Evolutionary conservation across 257 asterid species (phyloP).

Genomic region (Knoxia roxburghii): DNA sequence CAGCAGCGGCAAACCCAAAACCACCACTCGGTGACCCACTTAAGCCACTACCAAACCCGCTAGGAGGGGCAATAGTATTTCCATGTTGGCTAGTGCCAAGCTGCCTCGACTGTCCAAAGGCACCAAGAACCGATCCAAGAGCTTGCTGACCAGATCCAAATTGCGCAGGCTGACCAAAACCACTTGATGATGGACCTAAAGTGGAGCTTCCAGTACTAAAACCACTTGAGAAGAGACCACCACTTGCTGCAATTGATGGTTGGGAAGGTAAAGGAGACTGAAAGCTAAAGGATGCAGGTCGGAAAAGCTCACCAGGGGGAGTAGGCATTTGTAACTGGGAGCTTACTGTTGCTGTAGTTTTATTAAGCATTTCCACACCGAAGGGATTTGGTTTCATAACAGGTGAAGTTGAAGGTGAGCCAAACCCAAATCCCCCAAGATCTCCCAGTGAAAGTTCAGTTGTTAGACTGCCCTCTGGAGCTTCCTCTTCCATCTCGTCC

Average conservation of each 20-base stretch:
- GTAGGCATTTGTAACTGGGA: slow-evolving; percentile 37
- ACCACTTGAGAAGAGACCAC: slow-evolving; percentile 45
- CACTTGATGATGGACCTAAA: slow-evolving; percentile 48
- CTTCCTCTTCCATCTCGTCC: slow-evolving; percentile 99
- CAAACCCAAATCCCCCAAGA: slow-evolving; percentile 70
- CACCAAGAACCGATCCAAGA: slow-evolving; percentile 86
- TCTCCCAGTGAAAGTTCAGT: slow-evolving; percentile 45
- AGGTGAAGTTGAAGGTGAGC: slow-evolving; percentile 40
- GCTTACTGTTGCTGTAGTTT: slow-evolving; percentile 32
- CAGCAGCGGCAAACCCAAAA: slow-evolving; percentile 25
- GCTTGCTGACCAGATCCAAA: slow-evolving; percentile 83
- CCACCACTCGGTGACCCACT: slow-evolving; percentile 41
- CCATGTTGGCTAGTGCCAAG: slow-evolving; percentile 68
- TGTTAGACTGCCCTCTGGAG: slow-evolving; percentile 61
- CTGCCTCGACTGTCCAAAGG: slow-evolving; percentile 96
- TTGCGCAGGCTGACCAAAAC: slow-evolving; percentile 76
- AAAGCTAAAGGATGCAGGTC: slow-evolving; percentile 84
- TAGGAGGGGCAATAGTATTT: slow-evolving; percentile 49
- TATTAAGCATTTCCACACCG: slow-evolving; percentile 38
- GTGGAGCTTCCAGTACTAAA: slow-evolving; percentile 39
- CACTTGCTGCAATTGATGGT: slow-evolving; percentile 35
- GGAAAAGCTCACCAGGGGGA: slow-evolving; percentile 66
- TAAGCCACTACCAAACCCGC: slow-evolving; percentile 45
- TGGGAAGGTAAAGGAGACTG: slow-evolving; percentile 51
- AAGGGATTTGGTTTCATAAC: slow-evolving; percentile 61